phyloP scores from a whole-genome alignment of 2,329 filamentous ascomycete species.

The Penicillium sp. region DNA sequence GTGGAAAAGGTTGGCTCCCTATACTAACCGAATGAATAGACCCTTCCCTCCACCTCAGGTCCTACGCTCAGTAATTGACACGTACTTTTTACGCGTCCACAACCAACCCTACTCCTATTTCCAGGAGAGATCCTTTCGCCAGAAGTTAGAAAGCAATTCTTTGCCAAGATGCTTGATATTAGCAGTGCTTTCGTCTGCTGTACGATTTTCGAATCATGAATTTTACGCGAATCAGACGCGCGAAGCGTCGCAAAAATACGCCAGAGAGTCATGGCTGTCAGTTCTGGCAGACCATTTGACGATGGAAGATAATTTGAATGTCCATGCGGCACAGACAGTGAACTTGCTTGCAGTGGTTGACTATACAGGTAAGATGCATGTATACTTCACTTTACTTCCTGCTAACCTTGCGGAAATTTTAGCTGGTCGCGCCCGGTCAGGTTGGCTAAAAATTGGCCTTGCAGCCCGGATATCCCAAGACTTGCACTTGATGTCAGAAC shows the following conservation, averaged over 20 bases:
- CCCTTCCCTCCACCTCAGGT: conserved; percentile 16
- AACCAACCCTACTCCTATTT: conserved; percentile 43
- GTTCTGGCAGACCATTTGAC: conserved; percentile 37
- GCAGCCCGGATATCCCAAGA: conserved; percentile 61
- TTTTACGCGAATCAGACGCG: conserved; percentile 25
- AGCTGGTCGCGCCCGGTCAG: conserved; percentile 34
- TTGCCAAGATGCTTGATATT: conserved; percentile 33
- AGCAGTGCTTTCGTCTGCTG: conserved; percentile 32
- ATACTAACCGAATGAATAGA: neutral
- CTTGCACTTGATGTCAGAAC: conserved; percentile 33
- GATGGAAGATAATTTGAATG: conserved; percentile 30
- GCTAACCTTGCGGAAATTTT: neutral
- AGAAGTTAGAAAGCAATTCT: conserved; percentile 21
- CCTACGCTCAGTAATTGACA: conserved; percentile 21
- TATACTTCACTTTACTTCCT: neutral
- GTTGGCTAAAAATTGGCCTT: conserved; percentile 39
- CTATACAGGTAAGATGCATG: conserved; percentile 34
- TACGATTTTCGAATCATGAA: conserved; percentile 31
- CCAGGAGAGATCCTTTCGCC: conserved; percentile 35
- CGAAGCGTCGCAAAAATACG: conserved; percentile 29
- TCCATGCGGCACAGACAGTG: conserved; percentile 39
- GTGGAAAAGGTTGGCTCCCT: neutral
- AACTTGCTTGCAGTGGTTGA: conserved; percentile 41
- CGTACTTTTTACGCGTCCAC: conserved; percentile 37
- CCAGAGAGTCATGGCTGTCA: conserved; percentile 34